Conservation (phyloP, 768 basidiomycete species). For the Psilocybe azurescens region DNA sequence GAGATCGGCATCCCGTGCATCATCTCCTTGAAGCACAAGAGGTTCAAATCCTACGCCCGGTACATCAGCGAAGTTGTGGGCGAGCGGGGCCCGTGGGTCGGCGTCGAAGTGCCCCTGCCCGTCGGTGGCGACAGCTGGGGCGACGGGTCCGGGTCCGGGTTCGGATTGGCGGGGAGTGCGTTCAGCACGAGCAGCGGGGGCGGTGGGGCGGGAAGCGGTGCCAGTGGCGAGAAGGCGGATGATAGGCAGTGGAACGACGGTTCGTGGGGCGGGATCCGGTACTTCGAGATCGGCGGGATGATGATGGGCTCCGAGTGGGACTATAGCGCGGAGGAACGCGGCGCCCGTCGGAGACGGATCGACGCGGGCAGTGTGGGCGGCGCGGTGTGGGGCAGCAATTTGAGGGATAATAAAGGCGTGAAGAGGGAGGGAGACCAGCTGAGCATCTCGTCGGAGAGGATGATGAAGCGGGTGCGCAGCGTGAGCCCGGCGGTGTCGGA, state of each 20-base stretch:
- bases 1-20: conserved; percentile 92
- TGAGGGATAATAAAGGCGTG: conserved; percentile 28
- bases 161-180: not conserved
- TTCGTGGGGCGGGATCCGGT: conserved; percentile 78
- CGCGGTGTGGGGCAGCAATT: not conserved
- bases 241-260: conserved; percentile 89
- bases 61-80: conserved; percentile 90
- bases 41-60: conserved; percentile 85
- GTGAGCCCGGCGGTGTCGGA: conserved; percentile 70
- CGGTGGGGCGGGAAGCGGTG: not conserved
- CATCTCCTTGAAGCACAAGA: conserved; percentile 79
- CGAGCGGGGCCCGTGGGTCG: conserved; percentile 86
- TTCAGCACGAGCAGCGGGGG: not conserved
- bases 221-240: conserved; percentile 34
- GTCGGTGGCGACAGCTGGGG: conserved; percentile 52
- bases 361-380: conserved; percentile 39
- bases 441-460: conserved; percentile 62
- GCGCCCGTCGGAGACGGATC: conserved; percentile 48
- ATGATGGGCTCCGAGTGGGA: conserved; percentile 60
- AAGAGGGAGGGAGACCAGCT: conserved; percentile 50
- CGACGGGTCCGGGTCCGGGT: conserved; percentile 13
- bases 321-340: conserved; percentile 50
- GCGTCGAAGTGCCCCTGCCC: conserved; percentile 82
- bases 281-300: conserved; percentile 73
- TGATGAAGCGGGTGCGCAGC: conserved; percentile 68